phyloP scores from a whole-genome alignment of 345 rosid genomes.

The Aquilaria yunnanensis region DNA sequence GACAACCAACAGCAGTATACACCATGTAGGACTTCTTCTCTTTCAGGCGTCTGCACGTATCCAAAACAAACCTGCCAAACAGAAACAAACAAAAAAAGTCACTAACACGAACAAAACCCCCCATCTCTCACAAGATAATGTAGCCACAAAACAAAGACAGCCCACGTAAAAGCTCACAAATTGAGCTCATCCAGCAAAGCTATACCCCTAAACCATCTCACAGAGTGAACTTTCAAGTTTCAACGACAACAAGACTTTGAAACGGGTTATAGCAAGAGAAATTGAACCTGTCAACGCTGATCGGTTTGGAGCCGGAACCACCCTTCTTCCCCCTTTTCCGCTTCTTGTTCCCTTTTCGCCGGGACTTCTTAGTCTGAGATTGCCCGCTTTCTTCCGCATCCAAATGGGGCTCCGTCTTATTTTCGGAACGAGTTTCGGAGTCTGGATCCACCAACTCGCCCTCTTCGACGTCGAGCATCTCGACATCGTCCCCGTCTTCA shows the following conservation, averaged over 20 bases:
- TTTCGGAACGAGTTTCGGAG: constrained; percentile 14
- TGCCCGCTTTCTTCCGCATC: constrained; percentile 20
- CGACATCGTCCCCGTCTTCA: constrained; percentile 45
- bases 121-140: constrained; percentile 3
- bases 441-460: constrained; percentile 60
- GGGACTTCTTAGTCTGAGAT: constrained; percentile 26
- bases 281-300: constrained; percentile 53
- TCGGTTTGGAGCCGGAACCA: constrained; percentile 31
- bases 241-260: no score
- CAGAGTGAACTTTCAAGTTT: background rate
- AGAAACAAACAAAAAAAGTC: background rate
- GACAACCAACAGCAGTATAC: constrained; percentile 79
- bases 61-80: constrained; percentile 69
- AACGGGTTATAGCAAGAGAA: background rate
- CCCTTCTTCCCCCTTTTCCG: constrained; percentile 37
- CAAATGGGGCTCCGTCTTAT: constrained; percentile 11
- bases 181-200: background rate
- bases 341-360: constrained; percentile 37
- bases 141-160: background rate
- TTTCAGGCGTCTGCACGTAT: constrained; percentile 69
- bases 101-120: background rate
- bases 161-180: background rate
- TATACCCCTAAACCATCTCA: background rate
- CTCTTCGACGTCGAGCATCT: constrained; percentile 87
- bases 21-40: constrained; percentile 96